Conservation (phyloP, 2,329 filamentous ascomycete genomes). For the Orbilia quercus region DNA sequence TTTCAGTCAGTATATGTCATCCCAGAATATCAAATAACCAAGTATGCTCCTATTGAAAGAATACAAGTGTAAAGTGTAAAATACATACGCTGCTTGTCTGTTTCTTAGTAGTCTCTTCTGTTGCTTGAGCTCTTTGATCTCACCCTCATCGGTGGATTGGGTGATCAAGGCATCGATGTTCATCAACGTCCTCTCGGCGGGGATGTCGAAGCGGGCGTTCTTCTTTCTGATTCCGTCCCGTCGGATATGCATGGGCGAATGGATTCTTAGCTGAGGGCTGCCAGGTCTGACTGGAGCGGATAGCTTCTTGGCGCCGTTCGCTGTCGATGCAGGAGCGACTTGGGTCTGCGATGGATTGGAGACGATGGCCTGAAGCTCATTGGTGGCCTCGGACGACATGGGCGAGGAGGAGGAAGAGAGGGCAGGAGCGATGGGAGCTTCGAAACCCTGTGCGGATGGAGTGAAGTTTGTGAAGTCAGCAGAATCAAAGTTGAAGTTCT, state of each 20-base stretch:
- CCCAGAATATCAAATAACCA: conserved; percentile 48
- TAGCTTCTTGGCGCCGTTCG: conserved; percentile 32
- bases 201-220: conserved; percentile 98
- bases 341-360: conserved; percentile 27
- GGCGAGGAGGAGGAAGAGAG: conserved; percentile 57
- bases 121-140: conserved; percentile 98
- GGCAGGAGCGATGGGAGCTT: conserved; percentile 58
- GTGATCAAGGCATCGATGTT: conserved; percentile 95
- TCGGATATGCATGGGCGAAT: conserved; percentile 78
- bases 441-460: conserved; percentile 45
- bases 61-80: conserved; percentile 57
- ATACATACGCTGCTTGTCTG: conserved; percentile 90
- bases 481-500: conserved; percentile 55
- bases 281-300: conserved; percentile 65
- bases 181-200: conserved; percentile 87
- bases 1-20: conserved; percentile 54
- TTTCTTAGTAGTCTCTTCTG: conserved; percentile 95
- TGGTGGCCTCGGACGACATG: conserved; percentile 29
- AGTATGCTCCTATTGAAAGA: conserved; percentile 44
- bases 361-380: conserved; percentile 47
- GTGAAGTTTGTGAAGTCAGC: conserved; percentile 53
- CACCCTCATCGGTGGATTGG: conserved; percentile 86
- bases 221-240: conserved; percentile 97
- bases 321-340: conserved; percentile 2
- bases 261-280: conserved; percentile 76